A percentile compares a stretch with the other conserved stretches of the same genome.
Evolutionary conservation across 2,329 filamentous ascomycete genomes (phyloP).

Genomic region (Colletotrichum orbiculare): DNA sequence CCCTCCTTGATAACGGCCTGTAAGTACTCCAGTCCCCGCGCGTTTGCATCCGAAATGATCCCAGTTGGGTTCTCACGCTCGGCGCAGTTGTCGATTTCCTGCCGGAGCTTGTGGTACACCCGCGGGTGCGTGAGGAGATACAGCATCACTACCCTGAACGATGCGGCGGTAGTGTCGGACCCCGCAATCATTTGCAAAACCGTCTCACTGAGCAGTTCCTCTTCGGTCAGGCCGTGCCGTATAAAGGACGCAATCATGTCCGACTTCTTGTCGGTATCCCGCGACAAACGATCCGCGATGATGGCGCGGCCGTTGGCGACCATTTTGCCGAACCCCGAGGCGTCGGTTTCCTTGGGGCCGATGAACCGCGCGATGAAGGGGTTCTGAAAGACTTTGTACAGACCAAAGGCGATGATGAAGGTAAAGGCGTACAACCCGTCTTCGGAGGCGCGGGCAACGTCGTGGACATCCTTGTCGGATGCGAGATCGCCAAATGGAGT

Average conservation of each 20-base stretch:
- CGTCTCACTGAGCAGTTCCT: constrained; percentile 46
- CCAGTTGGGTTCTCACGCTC: constrained; percentile 1
- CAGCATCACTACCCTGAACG: constrained; percentile 58
- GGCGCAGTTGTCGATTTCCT: constrained; percentile 56
- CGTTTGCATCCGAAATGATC: constrained; percentile 54
- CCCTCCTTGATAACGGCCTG: constrained; percentile 68
- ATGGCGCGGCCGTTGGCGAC: constrained; percentile 38
- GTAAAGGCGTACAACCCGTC: constrained; percentile 40
- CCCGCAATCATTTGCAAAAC: constrained; percentile 46
- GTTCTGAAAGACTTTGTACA: constrained; percentile 28
- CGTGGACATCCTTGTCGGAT: constrained; percentile 57
- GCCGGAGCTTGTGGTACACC: constrained; percentile 57
- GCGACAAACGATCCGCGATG: constrained; percentile 17
- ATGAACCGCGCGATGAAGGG: constrained; percentile 28
- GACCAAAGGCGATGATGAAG: constrained; percentile 25
- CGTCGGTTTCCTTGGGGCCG: constrained; percentile 34
- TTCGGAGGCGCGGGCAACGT: constrained; percentile 57
- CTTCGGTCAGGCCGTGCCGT: constrained; percentile 48
- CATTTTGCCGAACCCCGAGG: constrained; percentile 33
- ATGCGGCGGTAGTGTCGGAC: constrained; percentile 48
- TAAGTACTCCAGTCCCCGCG: constrained; percentile 62
- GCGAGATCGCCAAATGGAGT: constrained; percentile 58
- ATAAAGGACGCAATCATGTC: constrained; percentile 51
- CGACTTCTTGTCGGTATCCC: constrained; percentile 24
- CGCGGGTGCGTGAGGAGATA: constrained; percentile 61